phyloP scores from a whole-genome alignment of 2,329 filamentous ascomycete species.

The Pseudogymnoascus sp. region DNA sequence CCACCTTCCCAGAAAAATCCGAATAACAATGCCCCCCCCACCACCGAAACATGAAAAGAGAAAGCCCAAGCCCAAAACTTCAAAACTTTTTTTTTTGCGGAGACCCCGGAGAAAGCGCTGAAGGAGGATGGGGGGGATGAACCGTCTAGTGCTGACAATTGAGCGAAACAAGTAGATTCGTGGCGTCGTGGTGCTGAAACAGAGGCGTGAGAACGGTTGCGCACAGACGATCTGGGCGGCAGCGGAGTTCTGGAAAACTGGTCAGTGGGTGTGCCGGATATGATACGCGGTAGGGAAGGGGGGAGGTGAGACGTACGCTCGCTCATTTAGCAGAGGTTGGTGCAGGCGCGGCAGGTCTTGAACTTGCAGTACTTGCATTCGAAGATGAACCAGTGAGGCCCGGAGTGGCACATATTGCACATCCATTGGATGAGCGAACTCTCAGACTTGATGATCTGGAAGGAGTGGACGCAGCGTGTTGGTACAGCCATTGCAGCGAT shows the following conservation, averaged over 20 bases:
- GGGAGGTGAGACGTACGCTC: not conserved
- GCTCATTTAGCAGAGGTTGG: slow-evolving; percentile 14
- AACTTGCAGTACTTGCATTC: slow-evolving; percentile 64
- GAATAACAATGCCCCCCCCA: not conserved
- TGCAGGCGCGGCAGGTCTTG: slow-evolving; percentile 54
- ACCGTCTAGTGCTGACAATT: not conserved
- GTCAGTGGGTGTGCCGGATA: not conserved
- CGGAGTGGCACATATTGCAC: slow-evolving; percentile 57
- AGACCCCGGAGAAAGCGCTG: not conserved
- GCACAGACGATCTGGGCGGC: not conserved
- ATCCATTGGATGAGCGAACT: slow-evolving; percentile 59
- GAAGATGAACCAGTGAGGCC: slow-evolving; percentile 61
- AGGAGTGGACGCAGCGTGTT: slow-evolving; percentile 53
- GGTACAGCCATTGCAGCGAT: slow-evolving; percentile 43
- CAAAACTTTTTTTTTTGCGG: not conserved
- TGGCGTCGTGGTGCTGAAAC: slow-evolving; percentile 5
- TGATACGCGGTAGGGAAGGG: not conserved
- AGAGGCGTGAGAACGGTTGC: not conserved
- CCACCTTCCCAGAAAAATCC: not conserved
- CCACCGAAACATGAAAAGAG: not conserved
- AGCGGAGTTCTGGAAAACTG: not conserved
- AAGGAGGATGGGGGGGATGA: not conserved
- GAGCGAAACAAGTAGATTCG: slow-evolving; percentile 2
- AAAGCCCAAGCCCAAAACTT: not conserved
- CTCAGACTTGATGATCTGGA: slow-evolving; percentile 61